phyloP scores from a whole-genome alignment of 169 alveolate species.

The Hepatocystis sp. region DNA sequence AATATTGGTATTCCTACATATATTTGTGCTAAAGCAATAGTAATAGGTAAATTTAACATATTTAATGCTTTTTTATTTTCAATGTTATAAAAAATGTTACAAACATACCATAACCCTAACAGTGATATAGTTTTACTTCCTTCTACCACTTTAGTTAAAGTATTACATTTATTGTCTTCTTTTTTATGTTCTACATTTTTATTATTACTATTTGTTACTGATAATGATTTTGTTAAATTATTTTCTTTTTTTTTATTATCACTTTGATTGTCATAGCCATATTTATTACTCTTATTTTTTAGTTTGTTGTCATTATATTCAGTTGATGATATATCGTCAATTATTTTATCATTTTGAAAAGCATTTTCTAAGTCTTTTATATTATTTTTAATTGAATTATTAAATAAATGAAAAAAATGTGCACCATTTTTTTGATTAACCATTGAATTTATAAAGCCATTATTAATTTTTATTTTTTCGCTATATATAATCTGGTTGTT shows the following conservation, averaged over 20 bases:
- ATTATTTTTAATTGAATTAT: constrained; percentile 19
- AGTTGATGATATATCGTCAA: constrained; percentile 48
- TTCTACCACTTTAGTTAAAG: constrained; percentile 45
- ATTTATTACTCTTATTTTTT: no score
- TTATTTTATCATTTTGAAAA: constrained; percentile 12
- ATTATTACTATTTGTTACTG: constrained; percentile 7
- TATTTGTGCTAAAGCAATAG: constrained; percentile 86
- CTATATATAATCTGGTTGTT: constrained; percentile 19
- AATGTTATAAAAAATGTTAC: constrained; percentile 81
- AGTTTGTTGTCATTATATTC: constrained; percentile 6
- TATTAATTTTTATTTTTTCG: not conserved
- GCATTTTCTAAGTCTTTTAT: constrained; percentile 6
- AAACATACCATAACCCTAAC: constrained; percentile 80
- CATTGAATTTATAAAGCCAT: constrained; percentile 9
- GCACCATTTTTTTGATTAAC: constrained; percentile 15
- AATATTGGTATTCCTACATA: constrained; percentile 83
- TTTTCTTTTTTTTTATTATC: constrained; percentile 1
- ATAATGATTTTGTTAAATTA: not conserved
- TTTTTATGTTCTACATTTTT: not conserved
- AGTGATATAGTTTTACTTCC: constrained; percentile 64
- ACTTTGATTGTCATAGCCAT: no score
- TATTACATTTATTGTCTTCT: constrained; percentile 16
- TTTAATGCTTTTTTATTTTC: constrained; percentile 85
- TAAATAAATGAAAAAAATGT: constrained; percentile 21
- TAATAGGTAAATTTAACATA: constrained; percentile 80